These are phyloP conservation scores for Sequoiadendron giganteum DNA, from an alignment of 75 land plant species.

Conservation along the genomic window DNA sequence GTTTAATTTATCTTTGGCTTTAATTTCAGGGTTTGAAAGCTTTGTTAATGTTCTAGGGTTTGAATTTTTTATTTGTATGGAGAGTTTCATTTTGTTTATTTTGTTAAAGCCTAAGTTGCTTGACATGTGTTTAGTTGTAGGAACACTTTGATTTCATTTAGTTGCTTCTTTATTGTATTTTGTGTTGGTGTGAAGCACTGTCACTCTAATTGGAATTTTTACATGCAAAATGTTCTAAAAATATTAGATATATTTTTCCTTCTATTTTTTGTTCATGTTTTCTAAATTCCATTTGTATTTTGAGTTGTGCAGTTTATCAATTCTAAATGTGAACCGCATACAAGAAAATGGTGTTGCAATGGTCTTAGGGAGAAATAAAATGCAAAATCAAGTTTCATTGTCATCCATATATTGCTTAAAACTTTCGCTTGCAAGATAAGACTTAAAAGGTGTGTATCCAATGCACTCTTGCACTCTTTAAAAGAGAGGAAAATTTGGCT, in stretches of 20 bases:
- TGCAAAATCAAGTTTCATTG: conserved; percentile 7
- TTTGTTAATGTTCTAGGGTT: no score
- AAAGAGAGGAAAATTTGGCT: no score
- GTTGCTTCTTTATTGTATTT: not conserved
- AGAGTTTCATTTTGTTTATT: no score
- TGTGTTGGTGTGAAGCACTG: not conserved
- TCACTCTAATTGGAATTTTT: not conserved
- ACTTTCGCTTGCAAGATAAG: conserved; percentile 3
- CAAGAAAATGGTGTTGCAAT: not conserved
- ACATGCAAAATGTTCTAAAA: not conserved
- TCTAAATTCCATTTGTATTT: not conserved
- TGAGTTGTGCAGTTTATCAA: conserved; percentile 9
- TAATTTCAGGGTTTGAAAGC: no score
- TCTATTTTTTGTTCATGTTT: not conserved
- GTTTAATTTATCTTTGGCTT: no score
- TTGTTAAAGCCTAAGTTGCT: no score
- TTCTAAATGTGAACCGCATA: not conserved
- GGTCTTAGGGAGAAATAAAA: conserved; percentile 1
- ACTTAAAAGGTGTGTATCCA: conserved; percentile 5
- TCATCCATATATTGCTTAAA: not conserved
- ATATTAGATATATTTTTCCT: not conserved
- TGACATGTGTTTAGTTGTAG: not conserved
- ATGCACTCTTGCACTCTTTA: not conserved
- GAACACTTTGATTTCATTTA: no score
- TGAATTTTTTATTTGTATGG: no score